Evolutionary conservation across 805 yeast genomes (phyloP), one percentile per base, ranked within the genome.

Genomic region (Candida silvicultrix): DNA sequence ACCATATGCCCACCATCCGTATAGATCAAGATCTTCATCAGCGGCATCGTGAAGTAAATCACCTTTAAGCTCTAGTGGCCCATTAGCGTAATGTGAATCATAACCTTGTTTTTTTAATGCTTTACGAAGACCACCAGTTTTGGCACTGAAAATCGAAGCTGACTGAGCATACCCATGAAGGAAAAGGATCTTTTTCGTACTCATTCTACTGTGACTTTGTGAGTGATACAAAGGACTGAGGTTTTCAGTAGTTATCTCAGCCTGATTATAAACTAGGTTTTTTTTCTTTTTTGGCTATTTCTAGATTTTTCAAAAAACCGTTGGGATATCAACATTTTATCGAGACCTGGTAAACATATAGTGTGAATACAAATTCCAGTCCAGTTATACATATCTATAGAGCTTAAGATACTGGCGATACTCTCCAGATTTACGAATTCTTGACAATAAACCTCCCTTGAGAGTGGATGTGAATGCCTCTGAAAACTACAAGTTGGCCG

Each of bases 111-210:
- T 69, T 49, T 71, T 68, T 35, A 94, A 69, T 19, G 76, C 75
- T 56, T 92, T 92, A 39, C 98, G 74, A 34, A 92, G 71, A 0
- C 92, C 97, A 6, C 95, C 85, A 0, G 96, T 81, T 62, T 92
- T 92, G 40, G 83, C 83, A 20, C 88, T 80, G 65, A 89, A 90
- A 2, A 83, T 74, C 22, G 80, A 70, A 5, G 95, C 88, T 36
- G 84, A 83, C 67, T 92, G 96, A 1, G 89, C 85, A 63, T 78
- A 89, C 0, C 99, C 99, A 58, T 92, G 99, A 11, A 92, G 70
- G 70, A 92, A 89, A 14, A 92, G 70, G 25, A 92, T 73, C 54
- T 81, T 82, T 46, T 59, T 64, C 4, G 52, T 12, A 10, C 25
- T 22, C 59, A 53, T 54, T 2, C 15, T 34, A 12, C 16, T n/a